phyloP scores from a whole-genome alignment of 2,329 filamentous ascomycete species.

The Ophiostoma fasciatum region DNA sequence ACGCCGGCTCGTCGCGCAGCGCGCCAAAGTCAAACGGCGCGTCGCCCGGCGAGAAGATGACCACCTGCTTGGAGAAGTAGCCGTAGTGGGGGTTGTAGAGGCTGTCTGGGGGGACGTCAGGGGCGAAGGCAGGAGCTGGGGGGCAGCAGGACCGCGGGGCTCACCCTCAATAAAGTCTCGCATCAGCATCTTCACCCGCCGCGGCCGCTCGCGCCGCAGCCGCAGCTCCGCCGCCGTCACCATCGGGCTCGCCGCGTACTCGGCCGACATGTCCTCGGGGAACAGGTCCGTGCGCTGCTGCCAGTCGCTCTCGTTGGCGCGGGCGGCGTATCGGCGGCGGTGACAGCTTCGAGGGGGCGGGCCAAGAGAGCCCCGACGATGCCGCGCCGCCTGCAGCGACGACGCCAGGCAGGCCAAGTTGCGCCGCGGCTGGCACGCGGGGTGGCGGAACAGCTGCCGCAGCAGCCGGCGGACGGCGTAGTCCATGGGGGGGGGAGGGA shows the following conservation, averaged over 20 bases:
- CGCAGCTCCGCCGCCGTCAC: constrained; percentile 73
- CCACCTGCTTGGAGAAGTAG: constrained; percentile 91
- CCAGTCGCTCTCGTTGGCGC: constrained; percentile 56
- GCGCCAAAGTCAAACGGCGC: constrained; percentile 77
- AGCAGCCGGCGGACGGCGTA: constrained; percentile 47
- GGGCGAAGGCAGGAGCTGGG: background rate
- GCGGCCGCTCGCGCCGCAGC: constrained; percentile 58
- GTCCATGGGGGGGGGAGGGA: constrained; percentile 8
- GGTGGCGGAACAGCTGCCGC: constrained; percentile 68
- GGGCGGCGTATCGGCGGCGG: no score
- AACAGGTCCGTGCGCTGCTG: constrained; percentile 68
- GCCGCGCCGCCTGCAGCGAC: constrained; percentile 24
- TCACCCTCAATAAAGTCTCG: constrained; percentile 92
- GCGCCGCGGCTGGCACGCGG: constrained; percentile 42
- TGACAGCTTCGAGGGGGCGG: no score
- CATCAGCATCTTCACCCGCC: constrained; percentile 88
- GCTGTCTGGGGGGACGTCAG: constrained; percentile 45
- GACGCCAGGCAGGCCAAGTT: constrained; percentile 24
- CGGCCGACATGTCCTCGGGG: constrained; percentile 60
- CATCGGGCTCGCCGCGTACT: constrained; percentile 69
- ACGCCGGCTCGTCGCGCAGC: constrained; percentile 73
- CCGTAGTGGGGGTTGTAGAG: constrained; percentile 90
- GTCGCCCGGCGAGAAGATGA: constrained; percentile 85
- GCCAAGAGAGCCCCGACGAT: no score
- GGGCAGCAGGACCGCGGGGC: constrained; percentile 7